Evolutionary conservation across 2,329 filamentous ascomycete species (phyloP), one percentile per base, ranked within the genome.

Genomic region (Colletotrichum camelliae): DNA sequence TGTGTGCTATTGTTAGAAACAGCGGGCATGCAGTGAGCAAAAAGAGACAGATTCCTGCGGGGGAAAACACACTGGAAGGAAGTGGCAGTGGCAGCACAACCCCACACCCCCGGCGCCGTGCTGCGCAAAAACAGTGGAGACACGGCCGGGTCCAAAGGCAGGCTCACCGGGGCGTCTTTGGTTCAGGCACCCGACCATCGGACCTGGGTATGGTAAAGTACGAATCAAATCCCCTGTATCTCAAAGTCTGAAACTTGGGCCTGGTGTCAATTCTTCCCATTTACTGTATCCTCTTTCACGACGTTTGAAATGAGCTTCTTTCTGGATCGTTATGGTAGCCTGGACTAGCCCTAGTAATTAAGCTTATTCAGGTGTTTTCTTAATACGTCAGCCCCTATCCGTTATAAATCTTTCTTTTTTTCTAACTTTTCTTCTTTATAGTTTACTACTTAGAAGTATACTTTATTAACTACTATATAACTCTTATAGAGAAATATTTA

Each of bases 1-100:
- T 52, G 43, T 0, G 43, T 21, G 43, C 67, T 70, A 70, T 70
- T 70, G 67, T 70, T 70, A 70, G 67, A 60, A 70, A 70, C 67
- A 62, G 12, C 35, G 35, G 18, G 16, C 12, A 31, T 33, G 43
- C 27, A 24, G 37, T 27, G 37, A 29, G 43, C 24, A 29, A 27
- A 2, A 27, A 27, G 55, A 27, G 24, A 29, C 35, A 13, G 24
- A 27, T 33, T 33, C 55, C 57, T 29, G 67, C 31, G 55, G 67
- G 67, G n/a, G 31, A 15, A 62, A 21, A 64, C 29, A 13, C 60
- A 64, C 10, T 21, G n/a, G 57, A 70, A 70, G 67, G 67, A 70
- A 70, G 67, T 70, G 67, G 67, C 67, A 62, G 67, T 70, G 43
- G 48, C 57, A 70, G 21, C 24, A 9, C 10, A 21, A 13, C 43